A percentile compares a stretch with the other conserved stretches of the same genome.
Conservation (phyloP, 768 basidiomycete species). For the Tylopilus subfusipes region DNA sequence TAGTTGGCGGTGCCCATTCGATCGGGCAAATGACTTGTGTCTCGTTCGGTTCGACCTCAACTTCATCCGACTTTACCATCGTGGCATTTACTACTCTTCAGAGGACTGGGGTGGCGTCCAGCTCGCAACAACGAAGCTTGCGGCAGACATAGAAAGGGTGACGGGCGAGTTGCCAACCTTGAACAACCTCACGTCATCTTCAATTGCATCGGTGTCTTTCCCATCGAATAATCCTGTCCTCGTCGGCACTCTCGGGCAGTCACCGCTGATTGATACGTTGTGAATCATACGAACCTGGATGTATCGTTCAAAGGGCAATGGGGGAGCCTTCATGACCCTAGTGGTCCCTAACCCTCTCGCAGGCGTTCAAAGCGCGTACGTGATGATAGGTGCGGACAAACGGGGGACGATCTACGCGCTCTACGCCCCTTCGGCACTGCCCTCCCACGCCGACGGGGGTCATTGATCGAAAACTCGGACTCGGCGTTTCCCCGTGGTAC, state of each 20-base stretch:
- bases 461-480: not conserved
- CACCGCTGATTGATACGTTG: conserved; percentile 1
- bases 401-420: not conserved
- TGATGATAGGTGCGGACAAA: not conserved
- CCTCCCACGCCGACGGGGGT: not conserved
- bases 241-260: not conserved
- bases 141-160: conserved; percentile 54
- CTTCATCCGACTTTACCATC: conserved; percentile 38
- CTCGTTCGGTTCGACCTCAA: conserved; percentile 35
- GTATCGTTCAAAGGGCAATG: not conserved
- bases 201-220: not conserved
- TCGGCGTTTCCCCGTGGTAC: conserved; percentile 3
- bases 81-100: conserved; percentile 46
- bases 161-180: conserved; percentile 50
- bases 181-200: conserved; percentile 49
- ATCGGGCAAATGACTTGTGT: conserved; percentile 52
- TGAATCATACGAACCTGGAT: not conserved
- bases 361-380: not conserved
- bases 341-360: not conserved
- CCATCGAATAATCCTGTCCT: not conserved
- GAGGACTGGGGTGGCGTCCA: conserved; percentile 69
- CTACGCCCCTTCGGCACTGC: not conserved
- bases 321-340: not conserved
- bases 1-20: conserved; percentile 28
- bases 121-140: conserved; percentile 41